A percentile compares a stretch with the other conserved stretches of the same genome.
Evolutionary conservation across 257 asterid species (phyloP).

Genomic region (Rauvolfia tetraphylla): DNA sequence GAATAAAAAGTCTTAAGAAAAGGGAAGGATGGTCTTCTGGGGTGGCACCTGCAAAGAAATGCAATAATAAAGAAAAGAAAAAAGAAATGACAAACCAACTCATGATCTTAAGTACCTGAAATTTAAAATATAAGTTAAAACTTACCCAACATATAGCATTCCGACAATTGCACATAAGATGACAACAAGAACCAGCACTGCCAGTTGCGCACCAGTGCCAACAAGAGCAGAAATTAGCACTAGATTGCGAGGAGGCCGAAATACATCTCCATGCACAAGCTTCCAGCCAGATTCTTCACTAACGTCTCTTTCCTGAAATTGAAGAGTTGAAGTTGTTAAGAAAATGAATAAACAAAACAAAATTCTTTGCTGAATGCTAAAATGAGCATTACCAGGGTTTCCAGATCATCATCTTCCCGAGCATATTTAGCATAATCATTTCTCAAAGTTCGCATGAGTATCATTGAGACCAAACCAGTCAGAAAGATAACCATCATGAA

Average conservation of each 20-base stretch:
- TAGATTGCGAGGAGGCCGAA: constrained; percentile 43
- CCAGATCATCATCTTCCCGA: constrained; percentile 97
- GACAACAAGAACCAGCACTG: constrained; percentile 56
- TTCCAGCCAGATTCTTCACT: constrained; percentile 73
- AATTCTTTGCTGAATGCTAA: neutral
- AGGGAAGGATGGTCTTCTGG: neutral
- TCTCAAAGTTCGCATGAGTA: constrained; percentile 90
- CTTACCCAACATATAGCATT: constrained; percentile 65
- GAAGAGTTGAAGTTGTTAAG: neutral
- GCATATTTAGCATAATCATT: constrained; percentile 99
- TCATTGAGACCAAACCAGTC: constrained; percentile 96
- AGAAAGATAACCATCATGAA: constrained; percentile 99
- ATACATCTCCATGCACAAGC: constrained; percentile 66
- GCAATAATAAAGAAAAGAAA: neutral
- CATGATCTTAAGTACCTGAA: neutral
- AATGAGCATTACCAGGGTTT: constrained; percentile 64
- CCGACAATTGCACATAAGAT: constrained; percentile 53
- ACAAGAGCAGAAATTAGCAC: constrained; percentile 56
- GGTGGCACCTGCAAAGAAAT: neutral
- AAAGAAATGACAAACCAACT: neutral
- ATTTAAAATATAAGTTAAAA: neutral
- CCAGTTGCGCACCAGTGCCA: constrained; percentile 61
- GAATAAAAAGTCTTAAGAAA: no score
- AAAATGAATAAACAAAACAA: neutral
- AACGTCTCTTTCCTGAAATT: constrained; percentile 53